Base-by-base conservation (phyloP, 2,329 filamentous ascomycete species). In the Pseudopyricularia cyperi region DNA sequence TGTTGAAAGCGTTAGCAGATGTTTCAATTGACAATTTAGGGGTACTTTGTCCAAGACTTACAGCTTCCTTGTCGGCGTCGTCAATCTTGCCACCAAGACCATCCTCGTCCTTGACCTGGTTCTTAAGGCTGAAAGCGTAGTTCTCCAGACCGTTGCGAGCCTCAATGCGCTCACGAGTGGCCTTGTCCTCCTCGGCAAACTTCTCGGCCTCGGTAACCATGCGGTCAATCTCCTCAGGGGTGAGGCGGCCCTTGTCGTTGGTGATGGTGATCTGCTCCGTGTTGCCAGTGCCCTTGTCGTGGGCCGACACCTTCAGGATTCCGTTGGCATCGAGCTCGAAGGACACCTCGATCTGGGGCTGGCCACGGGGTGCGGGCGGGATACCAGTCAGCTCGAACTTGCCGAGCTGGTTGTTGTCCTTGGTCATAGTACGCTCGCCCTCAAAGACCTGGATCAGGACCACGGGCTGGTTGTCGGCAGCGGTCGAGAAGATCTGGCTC, bases 151-250 rank as follows among this genome's bases (percentile, higher is more conserved):
- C 82, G 74, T 98, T 97, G 67, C 91, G 86, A 62, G 90, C 85
- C 77, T 96, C 90, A 62, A 98, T 95, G 75, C 90, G 90, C 76
- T 93, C 88, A 68, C 89, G 89, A 65, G 88, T 94, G 57, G 90
- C 90, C 83, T 97, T 97, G 78, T 98, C 93, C 75, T 97, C 93
- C 71, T 98, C 93, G 66, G 93, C 93, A 69, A 90, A 97, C 76
- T 96, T 88, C 82, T 97, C 93, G 56, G 93, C 93, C 74, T 98
- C 93, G 61, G 85, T 83, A 58, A 98, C 89, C 93, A 98, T 98
- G 71, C 93, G 93, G 71, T 97, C 91, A 62, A 98, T 98, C 72
- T 98, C 93, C 62, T 98, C 93, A 65, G 86, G 85, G 63, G 86
- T 89, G 51, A 98, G 85, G 69, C 93, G 91, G 61, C 93, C 93